Evolutionary conservation across 805 yeast species (phyloP).

Genomic region (Candida khao-thaluensis): DNA sequence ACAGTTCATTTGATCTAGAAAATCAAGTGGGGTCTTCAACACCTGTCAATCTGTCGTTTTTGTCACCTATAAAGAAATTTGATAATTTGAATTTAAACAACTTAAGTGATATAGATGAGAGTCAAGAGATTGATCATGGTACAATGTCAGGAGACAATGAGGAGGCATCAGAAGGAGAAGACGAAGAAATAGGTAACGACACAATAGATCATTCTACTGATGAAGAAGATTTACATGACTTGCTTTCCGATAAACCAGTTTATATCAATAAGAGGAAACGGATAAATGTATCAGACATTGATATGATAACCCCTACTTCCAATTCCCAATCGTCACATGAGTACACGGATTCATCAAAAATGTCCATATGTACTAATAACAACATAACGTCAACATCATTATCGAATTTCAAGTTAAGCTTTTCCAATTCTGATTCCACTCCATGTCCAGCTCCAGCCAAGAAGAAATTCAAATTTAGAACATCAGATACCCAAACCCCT

Average conservation of each 20-base stretch:
- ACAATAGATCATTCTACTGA: conserved; percentile 26
- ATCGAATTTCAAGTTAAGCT: conserved; percentile 15
- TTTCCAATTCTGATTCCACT: conserved; percentile 33
- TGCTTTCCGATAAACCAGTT: conserved; percentile 16
- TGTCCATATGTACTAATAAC: conserved; percentile 15
- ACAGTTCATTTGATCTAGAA: conserved; percentile 11
- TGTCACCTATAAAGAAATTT: conserved; percentile 38
- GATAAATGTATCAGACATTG: conserved; percentile 17
- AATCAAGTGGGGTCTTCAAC: conserved; percentile 14
- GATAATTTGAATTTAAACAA: conserved; percentile 32
- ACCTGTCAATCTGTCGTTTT: conserved; percentile 19
- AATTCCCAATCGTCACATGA: conserved; percentile 6
- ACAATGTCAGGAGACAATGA: conserved; percentile 14
- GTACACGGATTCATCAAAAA: neutral
- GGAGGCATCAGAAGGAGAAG: conserved; percentile 15
- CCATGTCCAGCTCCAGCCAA: conserved; percentile 44
- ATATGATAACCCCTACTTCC: conserved; percentile 16
- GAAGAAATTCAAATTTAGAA: conserved; percentile 32
- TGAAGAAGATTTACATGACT: conserved; percentile 12
- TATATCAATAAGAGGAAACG: conserved; percentile 27
- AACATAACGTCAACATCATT: conserved; percentile 8
- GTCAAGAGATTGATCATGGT: conserved; percentile 13
- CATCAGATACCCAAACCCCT: conserved; percentile 14
- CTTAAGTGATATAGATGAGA: conserved; percentile 17
- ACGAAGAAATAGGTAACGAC: conserved; percentile 24